Base-by-base conservation (phyloP, 345 rosid species). In the Lepidium aucheri region DNA sequence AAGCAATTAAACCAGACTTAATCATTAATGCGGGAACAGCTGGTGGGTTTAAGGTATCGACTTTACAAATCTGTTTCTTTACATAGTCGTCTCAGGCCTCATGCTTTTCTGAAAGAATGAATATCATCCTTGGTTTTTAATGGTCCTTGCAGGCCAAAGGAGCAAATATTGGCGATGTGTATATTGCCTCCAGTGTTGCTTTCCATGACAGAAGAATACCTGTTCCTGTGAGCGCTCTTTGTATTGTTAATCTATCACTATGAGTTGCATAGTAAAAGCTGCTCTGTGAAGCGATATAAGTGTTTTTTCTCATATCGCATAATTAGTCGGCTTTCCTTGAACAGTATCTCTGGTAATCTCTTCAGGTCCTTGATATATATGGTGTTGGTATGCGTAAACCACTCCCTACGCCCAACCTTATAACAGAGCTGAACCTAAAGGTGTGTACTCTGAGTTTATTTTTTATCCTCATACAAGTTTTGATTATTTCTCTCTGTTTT, bases 131-230 rank as follows among this genome's bases (percentile, higher is more conserved):
- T 32, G 8, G 52, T 7, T 6, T 30, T 30, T 3, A 9, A 49
- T 63, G 68, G 59, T 40, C 0, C 13, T 66, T 78, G 30, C 78
- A 90, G 99, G 89, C 83, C 43, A 90, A 83, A 71, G 99, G 91
- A 66, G 96, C 97, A 28, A 30, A 70, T 69, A 67, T 89, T 53
- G 79, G 88, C 17, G 97, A 94, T 78, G 84, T 91, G 43, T 94
- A 77, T 79, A 76, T 94, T 12, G 73, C 58, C 50, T 85, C 95
- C 58, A 80, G 63, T 74, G 87, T 82, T 79, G 93, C 97, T 66
- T 94, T 94, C 78, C 99, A 94, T 74, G 97, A 94, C 74, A 80
- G 97, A 79, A 85, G 99, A 77, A 91, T 85, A 33, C 96, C 99
- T 12, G 89, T 88, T 67, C 97, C 97, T 22, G 99, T 94, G 75